Evolutionary conservation across 2,329 filamentous ascomycete species (phyloP).

Genomic region (Aspergillus latus): DNA sequence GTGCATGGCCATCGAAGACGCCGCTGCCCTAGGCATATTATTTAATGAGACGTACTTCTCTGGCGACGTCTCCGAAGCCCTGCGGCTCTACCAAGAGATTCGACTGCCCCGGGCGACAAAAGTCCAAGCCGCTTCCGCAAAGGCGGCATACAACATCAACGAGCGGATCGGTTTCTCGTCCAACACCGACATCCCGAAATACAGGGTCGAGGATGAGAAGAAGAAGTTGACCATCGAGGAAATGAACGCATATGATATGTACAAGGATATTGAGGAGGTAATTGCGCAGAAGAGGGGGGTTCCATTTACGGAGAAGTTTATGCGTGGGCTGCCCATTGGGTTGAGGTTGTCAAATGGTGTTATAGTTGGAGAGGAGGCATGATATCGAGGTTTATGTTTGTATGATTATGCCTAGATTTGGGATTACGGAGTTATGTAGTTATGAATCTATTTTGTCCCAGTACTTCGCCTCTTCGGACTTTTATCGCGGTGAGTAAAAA

Average conservation of each 20-base stretch:
- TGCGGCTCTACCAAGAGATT: conserved; percentile 55
- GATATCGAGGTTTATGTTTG: conserved; percentile 33
- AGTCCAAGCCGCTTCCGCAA: conserved; percentile 59
- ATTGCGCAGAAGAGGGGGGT: conserved; percentile 34
- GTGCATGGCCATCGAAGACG: conserved; percentile 68
- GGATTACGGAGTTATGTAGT: neutral
- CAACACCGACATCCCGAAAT: conserved; percentile 57
- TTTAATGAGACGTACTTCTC: conserved; percentile 53
- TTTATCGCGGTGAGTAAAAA: no score
- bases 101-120: conserved; percentile 56
- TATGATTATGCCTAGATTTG: neutral
- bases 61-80: conserved; percentile 50
- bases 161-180: conserved; percentile 65
- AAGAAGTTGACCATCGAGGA: conserved; percentile 67
- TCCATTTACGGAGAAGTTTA: conserved; percentile 41
- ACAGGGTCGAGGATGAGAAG: conserved; percentile 62
- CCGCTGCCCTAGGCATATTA: conserved; percentile 61
- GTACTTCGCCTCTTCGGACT: no score
- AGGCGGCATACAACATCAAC: conserved; percentile 62
- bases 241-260: conserved; percentile 66
- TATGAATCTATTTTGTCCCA: neutral
- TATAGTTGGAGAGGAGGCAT: conserved; percentile 31
- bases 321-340: conserved; percentile 50
- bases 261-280: conserved; percentile 55
- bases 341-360: conserved; percentile 39